Evolutionary conservation across 345 rosid genomes (phyloP).

Genomic region (Heritiera fomes): DNA sequence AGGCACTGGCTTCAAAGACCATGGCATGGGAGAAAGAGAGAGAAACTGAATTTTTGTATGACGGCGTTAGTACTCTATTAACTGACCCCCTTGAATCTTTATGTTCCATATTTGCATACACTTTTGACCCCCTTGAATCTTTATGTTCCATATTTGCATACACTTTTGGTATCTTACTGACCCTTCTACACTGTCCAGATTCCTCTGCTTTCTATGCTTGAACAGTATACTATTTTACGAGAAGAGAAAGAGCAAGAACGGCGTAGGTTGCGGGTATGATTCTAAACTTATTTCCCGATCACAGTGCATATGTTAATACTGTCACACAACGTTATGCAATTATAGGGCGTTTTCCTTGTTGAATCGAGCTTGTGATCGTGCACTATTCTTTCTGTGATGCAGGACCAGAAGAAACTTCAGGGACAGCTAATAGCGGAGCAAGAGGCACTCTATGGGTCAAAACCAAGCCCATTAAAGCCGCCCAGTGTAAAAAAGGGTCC

Average conservation of each 20-base stretch:
- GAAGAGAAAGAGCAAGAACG: constrained; percentile 97
- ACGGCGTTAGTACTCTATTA: constrained; percentile 66
- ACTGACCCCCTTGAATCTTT: background rate
- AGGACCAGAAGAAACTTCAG: constrained; percentile 99
- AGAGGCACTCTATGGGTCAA: constrained; percentile 91
- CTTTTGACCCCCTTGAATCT: background rate
- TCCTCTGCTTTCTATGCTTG: constrained; percentile 87
- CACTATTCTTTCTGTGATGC: constrained; percentile 22
- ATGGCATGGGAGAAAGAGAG: constrained; percentile 90
- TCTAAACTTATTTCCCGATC: constrained; percentile 8
- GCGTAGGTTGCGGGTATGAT: constrained; percentile 73
- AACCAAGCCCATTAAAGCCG: constrained; percentile 91
- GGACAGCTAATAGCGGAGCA: constrained; percentile 94
- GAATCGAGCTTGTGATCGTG: background rate
- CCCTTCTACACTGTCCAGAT: constrained; percentile 44
- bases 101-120: background rate
- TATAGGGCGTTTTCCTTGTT: constrained; percentile 6
- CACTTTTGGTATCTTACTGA: constrained; percentile 6
- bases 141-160: background rate
- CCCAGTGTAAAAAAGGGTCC: constrained; percentile 67
- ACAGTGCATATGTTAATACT: background rate
- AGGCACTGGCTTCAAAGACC: constrained; percentile 79
- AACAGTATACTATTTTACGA: constrained; percentile 67
- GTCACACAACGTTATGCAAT: background rate
- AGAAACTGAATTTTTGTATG: constrained; percentile 72